A percentile compares a stretch with the other conserved stretches of the same genome.
Evolutionary conservation across 768 basidiomycete genomes (phyloP).

Genomic region (Tremella fuciformis): DNA sequence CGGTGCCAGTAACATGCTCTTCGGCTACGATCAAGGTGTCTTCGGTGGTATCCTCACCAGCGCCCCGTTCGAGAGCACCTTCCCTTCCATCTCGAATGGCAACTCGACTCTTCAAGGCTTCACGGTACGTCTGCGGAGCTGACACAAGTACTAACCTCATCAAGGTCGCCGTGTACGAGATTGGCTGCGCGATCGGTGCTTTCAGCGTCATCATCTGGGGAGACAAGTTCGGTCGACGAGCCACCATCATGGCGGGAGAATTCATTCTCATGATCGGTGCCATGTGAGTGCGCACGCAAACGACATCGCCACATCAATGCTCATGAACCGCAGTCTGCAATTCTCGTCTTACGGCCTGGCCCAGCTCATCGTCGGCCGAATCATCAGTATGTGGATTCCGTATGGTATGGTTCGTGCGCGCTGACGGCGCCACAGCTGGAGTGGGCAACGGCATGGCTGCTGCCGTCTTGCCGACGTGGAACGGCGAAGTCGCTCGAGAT

Average conservation of each 20-base stretch:
- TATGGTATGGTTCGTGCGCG: no score
- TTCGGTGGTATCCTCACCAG: constrained; percentile 24
- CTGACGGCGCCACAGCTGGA: no score
- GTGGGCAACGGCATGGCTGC: constrained; percentile 38
- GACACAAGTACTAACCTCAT: not conserved
- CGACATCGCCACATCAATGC: no score
- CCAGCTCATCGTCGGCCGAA: constrained; percentile 37
- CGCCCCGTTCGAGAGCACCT: constrained; percentile 17
- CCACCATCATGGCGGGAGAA: constrained; percentile 35
- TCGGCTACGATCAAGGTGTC: constrained; percentile 30
- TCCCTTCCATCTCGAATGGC: constrained; percentile 14
- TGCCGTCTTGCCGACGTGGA: constrained; percentile 26
- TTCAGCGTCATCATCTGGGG: constrained; percentile 31
- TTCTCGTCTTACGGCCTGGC: constrained; percentile 28
- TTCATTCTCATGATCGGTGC: constrained; percentile 28
- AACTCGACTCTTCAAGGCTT: constrained; percentile 31
- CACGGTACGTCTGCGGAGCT: constrained; percentile 12
- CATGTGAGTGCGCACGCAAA: no score
- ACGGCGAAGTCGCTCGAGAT: constrained; percentile 17
- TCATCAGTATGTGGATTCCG: no score
- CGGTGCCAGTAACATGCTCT: constrained; percentile 5
- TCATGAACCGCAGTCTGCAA: no score
- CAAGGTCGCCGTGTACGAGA: constrained; percentile 34
- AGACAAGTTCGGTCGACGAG: constrained; percentile 34
- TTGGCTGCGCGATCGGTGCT: constrained; percentile 40